Evolutionary conservation across 2,329 filamentous ascomycete genomes (phyloP).

Genomic region (Epichloe sp.): DNA sequence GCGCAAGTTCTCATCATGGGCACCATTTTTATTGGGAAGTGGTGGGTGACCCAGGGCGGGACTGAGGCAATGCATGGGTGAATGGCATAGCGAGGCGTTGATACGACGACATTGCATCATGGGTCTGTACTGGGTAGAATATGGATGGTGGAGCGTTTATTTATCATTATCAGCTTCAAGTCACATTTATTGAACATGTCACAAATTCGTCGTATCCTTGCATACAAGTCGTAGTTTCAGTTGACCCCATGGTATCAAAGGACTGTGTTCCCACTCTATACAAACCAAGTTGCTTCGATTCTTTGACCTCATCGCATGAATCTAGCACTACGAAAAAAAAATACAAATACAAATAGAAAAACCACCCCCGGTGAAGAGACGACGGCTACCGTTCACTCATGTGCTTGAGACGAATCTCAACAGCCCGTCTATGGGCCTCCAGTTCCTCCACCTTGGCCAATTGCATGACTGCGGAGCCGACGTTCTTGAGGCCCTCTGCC

Average conservation of each 20-base stretch:
- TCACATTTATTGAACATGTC: too few species aligned
- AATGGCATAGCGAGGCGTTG: constrained; percentile 23
- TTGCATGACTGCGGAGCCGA: constrained; percentile 85
- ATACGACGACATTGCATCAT: constrained; percentile 9
- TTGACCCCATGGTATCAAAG: too few species aligned
- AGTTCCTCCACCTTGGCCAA: constrained; percentile 88
- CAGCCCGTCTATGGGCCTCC: constrained; percentile 82
- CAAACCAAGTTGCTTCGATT: too few species aligned
- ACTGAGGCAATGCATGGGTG: neutral
- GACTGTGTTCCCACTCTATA: too few species aligned
- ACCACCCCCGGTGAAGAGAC: neutral
- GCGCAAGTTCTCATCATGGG: too few species aligned
- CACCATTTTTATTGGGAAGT: too few species aligned
- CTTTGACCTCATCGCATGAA: too few species aligned
- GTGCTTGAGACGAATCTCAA: constrained; percentile 63
- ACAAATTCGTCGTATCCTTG: too few species aligned
- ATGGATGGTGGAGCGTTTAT: neutral
- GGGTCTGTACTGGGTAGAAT: neutral
- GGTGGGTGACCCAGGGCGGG: too few species aligned
- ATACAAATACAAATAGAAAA: neutral
- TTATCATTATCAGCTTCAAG: neutral
- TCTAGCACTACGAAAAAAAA: neutral
- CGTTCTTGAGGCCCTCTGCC: constrained; percentile 68
- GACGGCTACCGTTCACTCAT: constrained; percentile 22
- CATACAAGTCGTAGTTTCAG: too few species aligned